phyloP scores from a whole-genome alignment of 345 rosid genomes.

The Tarenaya hassleriana region DNA sequence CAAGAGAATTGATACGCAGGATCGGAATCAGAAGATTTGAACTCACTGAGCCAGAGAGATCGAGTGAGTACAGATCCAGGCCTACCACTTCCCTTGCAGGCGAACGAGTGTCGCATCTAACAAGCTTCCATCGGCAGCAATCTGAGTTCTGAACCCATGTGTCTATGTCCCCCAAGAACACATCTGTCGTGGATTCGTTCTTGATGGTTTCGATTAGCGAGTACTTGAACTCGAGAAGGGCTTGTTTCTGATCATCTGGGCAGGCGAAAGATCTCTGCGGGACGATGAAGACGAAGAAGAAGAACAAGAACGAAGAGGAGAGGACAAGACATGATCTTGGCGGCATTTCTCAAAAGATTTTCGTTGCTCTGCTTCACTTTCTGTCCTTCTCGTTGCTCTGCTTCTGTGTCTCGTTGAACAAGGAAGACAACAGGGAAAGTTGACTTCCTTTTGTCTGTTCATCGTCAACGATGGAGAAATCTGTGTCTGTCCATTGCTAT shows the following conservation, averaged over 20 bases:
- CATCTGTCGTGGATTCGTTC: background rate
- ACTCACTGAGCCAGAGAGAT: slow-evolving; percentile 1
- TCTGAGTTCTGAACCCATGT: slow-evolving; percentile 23
- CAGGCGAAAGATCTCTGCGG: slow-evolving; percentile 17
- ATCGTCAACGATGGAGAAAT: too few relatives aligned
- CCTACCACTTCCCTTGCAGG: slow-evolving; percentile 11
- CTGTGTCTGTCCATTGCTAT: too few relatives aligned
- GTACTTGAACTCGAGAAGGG: slow-evolving; percentile 24
- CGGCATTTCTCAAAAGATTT: slow-evolving; percentile 13
- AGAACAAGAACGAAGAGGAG: slow-evolving; percentile 1
- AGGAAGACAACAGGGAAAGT: too few relatives aligned
- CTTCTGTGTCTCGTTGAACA: too few relatives aligned
- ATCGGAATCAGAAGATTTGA: slow-evolving; percentile 19
- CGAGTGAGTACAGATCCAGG: slow-evolving; percentile 1
- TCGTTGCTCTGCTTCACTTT: too few relatives aligned
- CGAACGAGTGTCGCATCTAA: slow-evolving; percentile 11
- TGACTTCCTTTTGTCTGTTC: too few relatives aligned
- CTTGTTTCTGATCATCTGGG: slow-evolving; percentile 17
- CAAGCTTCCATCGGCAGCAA: slow-evolving; percentile 23
- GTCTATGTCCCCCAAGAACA: slow-evolving; percentile 1
- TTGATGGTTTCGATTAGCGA: background rate
- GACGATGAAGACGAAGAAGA: slow-evolving; percentile 7
- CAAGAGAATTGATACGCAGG: slow-evolving; percentile 15
- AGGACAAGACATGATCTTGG: slow-evolving; percentile 12
- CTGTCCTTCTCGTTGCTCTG: too few relatives aligned